phyloP scores from a whole-genome alignment of 164 flowering plant species.

The Vitis labrusca region DNA sequence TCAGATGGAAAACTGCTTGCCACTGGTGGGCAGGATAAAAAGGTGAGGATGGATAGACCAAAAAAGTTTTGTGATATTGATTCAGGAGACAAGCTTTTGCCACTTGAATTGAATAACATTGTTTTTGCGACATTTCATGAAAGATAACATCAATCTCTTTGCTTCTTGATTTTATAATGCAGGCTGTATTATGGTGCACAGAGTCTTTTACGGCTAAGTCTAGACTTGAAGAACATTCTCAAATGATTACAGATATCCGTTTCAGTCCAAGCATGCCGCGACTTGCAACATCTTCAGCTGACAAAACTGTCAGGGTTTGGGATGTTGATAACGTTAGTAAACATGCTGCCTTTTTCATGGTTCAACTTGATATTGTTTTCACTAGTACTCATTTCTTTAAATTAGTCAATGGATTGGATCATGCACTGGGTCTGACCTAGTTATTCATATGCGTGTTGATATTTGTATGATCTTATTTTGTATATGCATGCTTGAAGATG shows the following conservation, averaged over 20 bases:
- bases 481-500: not conserved
- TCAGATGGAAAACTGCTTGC: constrained; percentile 54
- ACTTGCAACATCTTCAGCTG: constrained; percentile 85
- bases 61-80: not conserved
- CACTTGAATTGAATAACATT: not conserved
- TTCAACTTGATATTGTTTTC: not conserved
- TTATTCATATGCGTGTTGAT: not conserved
- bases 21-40: constrained; percentile 48
- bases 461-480: too few relatives aligned
- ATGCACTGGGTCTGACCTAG: not conserved
- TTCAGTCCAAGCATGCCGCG: constrained; percentile 74
- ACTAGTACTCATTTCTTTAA: not conserved
- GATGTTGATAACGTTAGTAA: constrained; percentile 74
- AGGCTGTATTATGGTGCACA: constrained; percentile 79
- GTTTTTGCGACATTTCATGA: not conserved
- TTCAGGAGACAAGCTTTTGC: not conserved
- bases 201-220: constrained; percentile 50
- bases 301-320: constrained; percentile 85
- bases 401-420: not conserved
- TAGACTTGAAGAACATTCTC: constrained; percentile 71
- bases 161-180: constrained; percentile 22
- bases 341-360: not conserved
- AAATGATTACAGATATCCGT: constrained; percentile 73
- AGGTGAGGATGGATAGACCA: constrained; percentile 20
- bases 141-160: not conserved